Evolutionary conservation across 164 flowering plant genomes (phyloP), one percentile per base, ranked within the genome.

Genomic region (Macadamia tetraphylla): DNA sequence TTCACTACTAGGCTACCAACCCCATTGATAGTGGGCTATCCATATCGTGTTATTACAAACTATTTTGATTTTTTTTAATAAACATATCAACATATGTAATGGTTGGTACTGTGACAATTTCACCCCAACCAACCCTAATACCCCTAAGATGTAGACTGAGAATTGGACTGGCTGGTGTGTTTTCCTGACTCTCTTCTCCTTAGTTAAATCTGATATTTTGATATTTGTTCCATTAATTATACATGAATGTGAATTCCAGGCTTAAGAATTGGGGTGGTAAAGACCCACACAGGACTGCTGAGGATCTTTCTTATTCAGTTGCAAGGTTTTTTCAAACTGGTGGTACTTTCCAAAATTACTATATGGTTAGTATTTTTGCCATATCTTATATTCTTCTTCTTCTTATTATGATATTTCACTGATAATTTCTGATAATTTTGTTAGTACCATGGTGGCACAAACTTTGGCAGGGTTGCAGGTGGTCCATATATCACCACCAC

Each of bases 1-100:
- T 23, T 23, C 23, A 23, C 23, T 23, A 23, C 23, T 23, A 23
- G 23, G 23, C 23, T 23, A 23, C 23, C 23, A 23, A 23, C 23
- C 23, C 23, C 23, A 23, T 23, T 23, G 23, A 23, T 23, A 23
- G 23, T 23, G 23, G 23, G 23, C 23, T 23, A 23, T 23, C 23
- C 23, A 23, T 23, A 23, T 23, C 23, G 23, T 23, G 23, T 23
- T 23, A 23, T 64, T n/a, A 64, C 53, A 53, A 23, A 3, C n/a
- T 62, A 14, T 3, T 23, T 23, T 48, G 6, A 43, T n/a, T 15
- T 14, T 69, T 1, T 59, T 51, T 23, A 23, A 23, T 5, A 49
- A n/a, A 60, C 65, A 89, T 88, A 80, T 91, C 30, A 79, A 88
- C 62, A 83, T 95, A 1, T 89, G 95, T 77, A 91, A 91, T 74